These are phyloP conservation scores for Xerocomus potaroensis DNA, from an alignment of 768 basidiomycete genomes.

Conservation along the genomic window DNA sequence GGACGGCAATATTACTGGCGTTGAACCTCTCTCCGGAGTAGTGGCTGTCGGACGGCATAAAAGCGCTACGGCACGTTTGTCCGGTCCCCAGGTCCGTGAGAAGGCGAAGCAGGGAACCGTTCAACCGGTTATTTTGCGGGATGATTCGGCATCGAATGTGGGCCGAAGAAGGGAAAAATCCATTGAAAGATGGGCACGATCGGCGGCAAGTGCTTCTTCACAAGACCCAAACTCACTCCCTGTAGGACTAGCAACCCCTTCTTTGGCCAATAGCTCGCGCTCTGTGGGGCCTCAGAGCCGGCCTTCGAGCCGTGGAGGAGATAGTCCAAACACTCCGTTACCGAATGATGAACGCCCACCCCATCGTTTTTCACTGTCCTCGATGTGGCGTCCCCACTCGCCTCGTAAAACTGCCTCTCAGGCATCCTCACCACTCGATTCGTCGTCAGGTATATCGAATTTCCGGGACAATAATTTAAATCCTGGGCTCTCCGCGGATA, in stretches of 20 bases:
- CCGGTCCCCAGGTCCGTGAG: constrained; percentile 15
- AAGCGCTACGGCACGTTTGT: constrained; percentile 14
- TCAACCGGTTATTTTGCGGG: constrained; percentile 17
- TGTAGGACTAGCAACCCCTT: constrained; percentile 17
- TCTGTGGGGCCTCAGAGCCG: constrained; percentile 24
- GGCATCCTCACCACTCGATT: constrained; percentile 30
- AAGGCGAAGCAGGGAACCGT: constrained; percentile 26
- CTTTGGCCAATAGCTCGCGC: constrained; percentile 25
- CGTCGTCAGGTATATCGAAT: constrained; percentile 30
- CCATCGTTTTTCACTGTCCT: constrained; percentile 31
- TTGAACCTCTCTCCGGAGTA: constrained; percentile 30
- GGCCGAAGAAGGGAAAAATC: constrained; percentile 28
- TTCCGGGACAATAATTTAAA: constrained; percentile 20
- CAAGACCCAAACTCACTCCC: constrained; percentile 15
- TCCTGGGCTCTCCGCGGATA: constrained; percentile 17
- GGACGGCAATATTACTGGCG: constrained; percentile 25
- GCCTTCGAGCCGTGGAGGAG: constrained; percentile 24
- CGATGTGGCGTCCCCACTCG: constrained; percentile 23
- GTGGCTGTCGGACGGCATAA: constrained; percentile 23
- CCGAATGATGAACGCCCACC: constrained; percentile 21
- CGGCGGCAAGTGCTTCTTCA: constrained; percentile 19
- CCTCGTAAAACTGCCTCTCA: constrained; percentile 24
- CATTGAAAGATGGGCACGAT: constrained; percentile 33
- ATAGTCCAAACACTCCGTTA: constrained; percentile 18
- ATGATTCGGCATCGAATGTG: constrained; percentile 21